phyloP scores from a whole-genome alignment of 164 flowering plant species.

The Taxillus chinensis region DNA sequence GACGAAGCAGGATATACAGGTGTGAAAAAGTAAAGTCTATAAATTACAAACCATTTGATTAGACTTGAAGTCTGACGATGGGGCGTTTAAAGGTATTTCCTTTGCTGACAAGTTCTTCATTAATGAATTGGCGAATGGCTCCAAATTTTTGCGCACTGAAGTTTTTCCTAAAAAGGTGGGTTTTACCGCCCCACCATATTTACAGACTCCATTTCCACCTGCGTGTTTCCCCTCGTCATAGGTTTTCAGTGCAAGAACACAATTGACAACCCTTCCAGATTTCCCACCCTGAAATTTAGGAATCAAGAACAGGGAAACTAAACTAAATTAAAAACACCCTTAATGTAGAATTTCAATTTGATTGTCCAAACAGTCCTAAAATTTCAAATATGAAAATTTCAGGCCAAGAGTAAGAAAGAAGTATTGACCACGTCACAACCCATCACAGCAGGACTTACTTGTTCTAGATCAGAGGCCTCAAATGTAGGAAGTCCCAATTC shows the following conservation, averaged over 20 bases:
- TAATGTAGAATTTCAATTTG: no score
- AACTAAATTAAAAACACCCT: no score
- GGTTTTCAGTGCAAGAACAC: conserved; percentile 82
- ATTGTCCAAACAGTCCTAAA: no score
- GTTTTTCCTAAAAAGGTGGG: conserved; percentile 40
- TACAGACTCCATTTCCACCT: conserved; percentile 76
- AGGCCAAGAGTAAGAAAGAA: no score
- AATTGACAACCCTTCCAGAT: conserved; percentile 69
- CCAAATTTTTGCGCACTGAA: conserved; percentile 66
- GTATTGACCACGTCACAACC: no score
- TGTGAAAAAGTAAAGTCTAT: conserved; percentile 1
- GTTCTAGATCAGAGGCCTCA: conserved; percentile 96
- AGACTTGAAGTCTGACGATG: conserved; percentile 24
- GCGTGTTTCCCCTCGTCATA: conserved; percentile 75
- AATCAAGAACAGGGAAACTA: no score
- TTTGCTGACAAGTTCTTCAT: conserved; percentile 48
- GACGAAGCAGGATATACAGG: background rate
- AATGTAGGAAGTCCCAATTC: conserved; percentile 86
- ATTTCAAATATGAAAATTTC: no score
- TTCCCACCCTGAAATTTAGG: conserved; percentile 67
- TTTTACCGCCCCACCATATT: conserved; percentile 69
- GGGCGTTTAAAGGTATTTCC: conserved; percentile 31
- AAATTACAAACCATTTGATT: conserved; percentile 62
- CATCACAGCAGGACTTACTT: conserved; percentile 33
- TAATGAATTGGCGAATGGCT: conserved; percentile 65